Conservation (phyloP, 495 filamentous ascomycete species). For the Xanthoparmelia taractica region DNA sequence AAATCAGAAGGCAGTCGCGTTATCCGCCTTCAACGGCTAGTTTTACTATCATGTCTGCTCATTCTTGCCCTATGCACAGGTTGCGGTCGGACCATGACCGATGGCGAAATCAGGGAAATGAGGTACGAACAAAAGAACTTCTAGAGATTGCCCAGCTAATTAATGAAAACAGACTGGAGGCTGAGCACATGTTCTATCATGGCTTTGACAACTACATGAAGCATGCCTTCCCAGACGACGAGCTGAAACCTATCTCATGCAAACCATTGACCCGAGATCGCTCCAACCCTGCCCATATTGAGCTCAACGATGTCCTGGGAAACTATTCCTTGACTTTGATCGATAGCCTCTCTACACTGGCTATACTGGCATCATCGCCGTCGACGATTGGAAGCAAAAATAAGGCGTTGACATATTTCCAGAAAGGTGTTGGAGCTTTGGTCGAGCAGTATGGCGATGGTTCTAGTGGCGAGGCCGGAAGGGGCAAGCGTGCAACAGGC, state of each 20-base stretch:
- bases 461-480: conserved; percentile 55
- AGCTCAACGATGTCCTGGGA: conserved; percentile 89
- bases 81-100: conserved; percentile 22
- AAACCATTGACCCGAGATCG: conserved; percentile 73
- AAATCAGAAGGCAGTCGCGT: conserved; percentile 15
- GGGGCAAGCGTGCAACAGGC: conserved; percentile 66
- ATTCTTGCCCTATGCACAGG: conserved; percentile 11
- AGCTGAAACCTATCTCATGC: conserved; percentile 84
- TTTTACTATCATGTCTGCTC: conserved; percentile 17
- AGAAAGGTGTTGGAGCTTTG: conserved; percentile 67
- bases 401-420: conserved; percentile 66
- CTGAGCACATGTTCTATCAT: conserved; percentile 91
- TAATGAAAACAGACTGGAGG: conserved; percentile 51
- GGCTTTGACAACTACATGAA: conserved; percentile 93
- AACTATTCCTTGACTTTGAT: conserved; percentile 95
- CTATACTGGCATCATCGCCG: conserved; percentile 72
- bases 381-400: conserved; percentile 43
- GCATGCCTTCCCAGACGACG: conserved; percentile 93
- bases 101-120: conserved; percentile 23
- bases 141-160: conserved; percentile 5
- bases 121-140: conserved; percentile 14
- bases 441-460: conserved; percentile 87
- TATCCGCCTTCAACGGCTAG: conserved; percentile 2
- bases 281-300: conserved; percentile 70
- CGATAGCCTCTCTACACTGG: conserved; percentile 88